Evolutionary conservation across 2,329 filamentous ascomycete genomes (phyloP).

Genomic region (Alternaria atra): DNA sequence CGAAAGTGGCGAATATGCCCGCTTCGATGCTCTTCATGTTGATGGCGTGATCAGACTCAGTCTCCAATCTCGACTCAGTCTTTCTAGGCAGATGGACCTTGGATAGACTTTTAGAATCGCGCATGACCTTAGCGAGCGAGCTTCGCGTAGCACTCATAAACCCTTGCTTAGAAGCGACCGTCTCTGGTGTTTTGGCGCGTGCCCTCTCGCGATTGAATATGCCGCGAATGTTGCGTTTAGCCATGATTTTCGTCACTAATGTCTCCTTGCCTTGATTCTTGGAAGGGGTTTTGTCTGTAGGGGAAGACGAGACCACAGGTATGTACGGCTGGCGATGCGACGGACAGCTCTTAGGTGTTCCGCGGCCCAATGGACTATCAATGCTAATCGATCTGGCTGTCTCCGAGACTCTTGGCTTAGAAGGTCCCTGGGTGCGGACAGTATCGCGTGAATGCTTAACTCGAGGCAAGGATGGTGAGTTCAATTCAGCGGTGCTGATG

Average conservation of each 20-base stretch:
- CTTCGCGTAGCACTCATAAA: conserved; percentile 27
- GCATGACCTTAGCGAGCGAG: conserved; percentile 31
- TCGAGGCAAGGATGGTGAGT: not conserved
- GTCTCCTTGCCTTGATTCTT: not conserved
- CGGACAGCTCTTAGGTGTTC: not conserved
- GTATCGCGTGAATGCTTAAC: not conserved
- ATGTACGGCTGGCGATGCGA: not conserved
- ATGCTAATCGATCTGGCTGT: conserved; percentile 1
- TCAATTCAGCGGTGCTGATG: not conserved
- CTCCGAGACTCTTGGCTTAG: not conserved
- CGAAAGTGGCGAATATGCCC: not conserved
- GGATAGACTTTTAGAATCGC: conserved; percentile 27
- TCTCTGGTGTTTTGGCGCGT: conserved; percentile 1
- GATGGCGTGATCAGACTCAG: not conserved
- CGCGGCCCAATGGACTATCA: not conserved
- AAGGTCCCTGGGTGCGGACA: not conserved
- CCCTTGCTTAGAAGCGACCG: conserved; percentile 20
- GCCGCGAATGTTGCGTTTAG: conserved; percentile 37
- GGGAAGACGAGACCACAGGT: not conserved
- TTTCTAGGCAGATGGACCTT: conserved; percentile 18
- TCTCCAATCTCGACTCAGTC: conserved; percentile 6
- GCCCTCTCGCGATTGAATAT: conserved; percentile 33
- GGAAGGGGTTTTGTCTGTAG: not conserved
- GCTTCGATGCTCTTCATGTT: not conserved
- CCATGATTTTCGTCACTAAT: conserved; percentile 20